Percentiles rank a stretch among this genome's conserved stretches.
Conservation (phyloP, 2,329 filamentous ascomycete genomes). For the Gremmenia infestans region DNA sequence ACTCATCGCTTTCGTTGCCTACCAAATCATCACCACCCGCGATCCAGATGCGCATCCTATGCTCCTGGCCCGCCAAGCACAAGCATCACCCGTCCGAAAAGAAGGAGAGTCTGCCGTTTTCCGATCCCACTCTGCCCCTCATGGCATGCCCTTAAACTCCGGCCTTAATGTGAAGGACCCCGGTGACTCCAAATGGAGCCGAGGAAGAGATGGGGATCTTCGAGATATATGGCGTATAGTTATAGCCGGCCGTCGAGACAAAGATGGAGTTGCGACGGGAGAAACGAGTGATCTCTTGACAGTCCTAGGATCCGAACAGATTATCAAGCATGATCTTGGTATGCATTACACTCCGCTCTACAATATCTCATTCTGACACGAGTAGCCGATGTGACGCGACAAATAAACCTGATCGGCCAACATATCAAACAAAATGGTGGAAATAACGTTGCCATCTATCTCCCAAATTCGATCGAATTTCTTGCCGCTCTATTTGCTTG, state of each 20-base stretch:
- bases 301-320: slow-evolving; percentile 68
- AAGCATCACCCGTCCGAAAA: slow-evolving; percentile 72
- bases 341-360: slow-evolving; percentile 18
- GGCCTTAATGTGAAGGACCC: slow-evolving; percentile 80
- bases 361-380: slow-evolving; percentile 16
- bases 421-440: slow-evolving; percentile 67
- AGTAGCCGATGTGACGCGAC: slow-evolving; percentile 67
- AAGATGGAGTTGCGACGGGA: slow-evolving; percentile 54
- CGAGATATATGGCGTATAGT: slow-evolving; percentile 84
- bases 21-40: slow-evolving; percentile 62
- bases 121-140: slow-evolving; percentile 76
- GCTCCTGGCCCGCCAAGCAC: slow-evolving; percentile 79
- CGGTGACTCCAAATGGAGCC: slow-evolving; percentile 74
- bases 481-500: slow-evolving; percentile 79
- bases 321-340: slow-evolving; percentile 67
- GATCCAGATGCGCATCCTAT: slow-evolving; percentile 92
- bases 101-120: slow-evolving; percentile 82
- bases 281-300: slow-evolving; percentile 70
- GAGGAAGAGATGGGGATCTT: slow-evolving; percentile 81
- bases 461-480: slow-evolving; percentile 90
- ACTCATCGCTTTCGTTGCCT: slow-evolving; percentile 63
- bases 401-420: slow-evolving; percentile 82
- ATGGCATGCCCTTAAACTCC: slow-evolving; percentile 73
- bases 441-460: slow-evolving; percentile 78
- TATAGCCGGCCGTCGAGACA: slow-evolving; percentile 57